Conservation (phyloP, 2,329 filamentous ascomycete genomes). For the Colletotrichum sp. region DNA sequence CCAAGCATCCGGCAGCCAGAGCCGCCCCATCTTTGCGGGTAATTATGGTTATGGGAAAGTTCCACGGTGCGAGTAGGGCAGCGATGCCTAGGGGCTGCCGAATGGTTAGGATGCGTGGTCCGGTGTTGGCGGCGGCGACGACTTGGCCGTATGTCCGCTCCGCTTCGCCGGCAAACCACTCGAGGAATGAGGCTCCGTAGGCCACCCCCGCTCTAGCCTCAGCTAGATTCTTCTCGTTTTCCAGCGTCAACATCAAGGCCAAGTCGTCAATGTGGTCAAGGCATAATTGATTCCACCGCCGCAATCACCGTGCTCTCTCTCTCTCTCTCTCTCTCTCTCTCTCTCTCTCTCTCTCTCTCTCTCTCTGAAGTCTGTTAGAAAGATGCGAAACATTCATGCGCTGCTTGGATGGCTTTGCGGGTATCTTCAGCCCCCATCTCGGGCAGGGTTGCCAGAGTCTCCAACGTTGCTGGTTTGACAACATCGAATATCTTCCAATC, state of each 20-base stretch:
- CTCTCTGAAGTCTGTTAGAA: neutral
- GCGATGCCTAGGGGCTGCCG: slow-evolving; percentile 72
- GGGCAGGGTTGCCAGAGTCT: neutral
- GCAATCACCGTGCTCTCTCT: neutral
- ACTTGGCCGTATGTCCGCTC: slow-evolving; percentile 63
- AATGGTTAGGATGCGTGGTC: slow-evolving; percentile 61
- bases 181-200: slow-evolving; percentile 65
- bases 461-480: neutral
- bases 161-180: slow-evolving; percentile 69
- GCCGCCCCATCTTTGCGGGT: slow-evolving; percentile 50
- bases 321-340: too few species aligned
- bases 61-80: slow-evolving; percentile 64
- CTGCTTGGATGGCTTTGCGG: neutral
- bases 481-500: neutral
- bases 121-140: slow-evolving; percentile 57
- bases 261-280: neutral
- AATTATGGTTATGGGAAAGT: slow-evolving; percentile 33
- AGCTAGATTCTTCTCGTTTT: slow-evolving; percentile 71
- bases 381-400: neutral
- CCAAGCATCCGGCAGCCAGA: slow-evolving; percentile 74
- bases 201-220: slow-evolving; percentile 64
- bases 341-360: too few species aligned
- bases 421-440: neutral
- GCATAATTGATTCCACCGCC: neutral
- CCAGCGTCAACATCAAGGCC: slow-evolving; percentile 68